These are phyloP conservation scores for Circinella minor DNA, from an alignment of 371 early-diverging fungal species.

Conservation along the genomic window DNA sequence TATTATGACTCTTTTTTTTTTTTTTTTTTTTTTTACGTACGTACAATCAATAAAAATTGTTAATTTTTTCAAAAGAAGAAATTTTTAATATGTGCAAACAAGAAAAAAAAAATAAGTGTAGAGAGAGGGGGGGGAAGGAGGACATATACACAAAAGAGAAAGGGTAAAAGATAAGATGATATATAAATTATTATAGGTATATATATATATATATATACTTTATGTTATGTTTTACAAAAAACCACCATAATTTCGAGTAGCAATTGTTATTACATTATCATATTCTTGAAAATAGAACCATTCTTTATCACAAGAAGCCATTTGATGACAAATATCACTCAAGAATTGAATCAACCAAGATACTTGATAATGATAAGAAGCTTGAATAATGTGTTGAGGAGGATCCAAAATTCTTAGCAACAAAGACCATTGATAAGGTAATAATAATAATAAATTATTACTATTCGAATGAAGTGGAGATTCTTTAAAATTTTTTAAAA, in stretches of 20 bases:
- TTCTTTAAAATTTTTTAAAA: conserved; percentile 37
- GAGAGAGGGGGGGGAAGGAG: not conserved
- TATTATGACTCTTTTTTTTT: too few species aligned
- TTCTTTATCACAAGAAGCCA: conserved; percentile 14
- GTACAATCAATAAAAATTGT: too few species aligned
- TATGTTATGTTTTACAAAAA: too few species aligned
- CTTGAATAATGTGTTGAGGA: conserved; percentile 6
- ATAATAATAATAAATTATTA: too few species aligned
- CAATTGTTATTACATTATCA: conserved; percentile 20
- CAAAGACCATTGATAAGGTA: conserved; percentile 8
- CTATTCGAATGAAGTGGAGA: not conserved
- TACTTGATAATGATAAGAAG: not conserved
- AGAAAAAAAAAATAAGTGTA: not conserved
- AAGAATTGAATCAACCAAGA: conserved; percentile 9
- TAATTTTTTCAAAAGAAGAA: too few species aligned
- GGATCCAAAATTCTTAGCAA: conserved; percentile 9
- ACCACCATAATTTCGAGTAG: conserved; percentile 10
- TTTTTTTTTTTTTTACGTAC: too few species aligned
- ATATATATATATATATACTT: too few species aligned
- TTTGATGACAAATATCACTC: conserved; percentile 12
- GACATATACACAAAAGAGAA: conserved; percentile 1
- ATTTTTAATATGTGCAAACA: not conserved
- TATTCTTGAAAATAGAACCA: conserved; percentile 25
- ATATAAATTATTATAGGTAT: too few species aligned
- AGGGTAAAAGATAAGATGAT: not conserved